phyloP scores from a whole-genome alignment of 78 protist species.

The Dictyostelium citrinum region DNA sequence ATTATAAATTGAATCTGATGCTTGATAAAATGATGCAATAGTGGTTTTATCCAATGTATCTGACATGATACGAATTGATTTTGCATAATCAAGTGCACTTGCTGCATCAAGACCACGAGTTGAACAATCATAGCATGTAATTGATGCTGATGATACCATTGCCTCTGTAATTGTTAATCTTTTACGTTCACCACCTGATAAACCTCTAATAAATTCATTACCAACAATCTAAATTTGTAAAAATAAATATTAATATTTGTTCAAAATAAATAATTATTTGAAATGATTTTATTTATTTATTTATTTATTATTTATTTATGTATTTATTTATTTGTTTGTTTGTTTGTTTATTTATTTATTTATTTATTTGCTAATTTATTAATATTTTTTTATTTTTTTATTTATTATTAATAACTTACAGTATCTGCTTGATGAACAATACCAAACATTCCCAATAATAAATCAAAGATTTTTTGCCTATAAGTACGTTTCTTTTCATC shows the following conservation, averaged over 20 bases:
- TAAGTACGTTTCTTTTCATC: constrained; percentile 38
- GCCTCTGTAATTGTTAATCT: constrained; percentile 70
- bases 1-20: constrained; percentile 68
- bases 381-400: too few relatives aligned
- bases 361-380: too few relatives aligned
- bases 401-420: constrained; percentile 34
- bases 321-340: too few relatives aligned
- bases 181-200: constrained; percentile 69
- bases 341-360: too few relatives aligned
- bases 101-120: constrained; percentile 72
- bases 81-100: constrained; percentile 64
- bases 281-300: too few relatives aligned
- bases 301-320: too few relatives aligned
- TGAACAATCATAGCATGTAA: constrained; percentile 64
- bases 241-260: background rate
- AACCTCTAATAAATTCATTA: constrained; percentile 48
- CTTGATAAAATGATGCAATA: constrained; percentile 75
- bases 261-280: too few relatives aligned
- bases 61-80: constrained; percentile 63
- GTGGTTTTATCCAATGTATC: constrained; percentile 65
- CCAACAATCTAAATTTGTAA: constrained; percentile 39
- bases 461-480: constrained; percentile 41
- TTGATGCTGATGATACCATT: constrained; percentile 46
- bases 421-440: constrained; percentile 75
- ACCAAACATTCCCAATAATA: constrained; percentile 59